Conservation (phyloP, 495 filamentous ascomycete species). For the Lichina pygmaea region DNA sequence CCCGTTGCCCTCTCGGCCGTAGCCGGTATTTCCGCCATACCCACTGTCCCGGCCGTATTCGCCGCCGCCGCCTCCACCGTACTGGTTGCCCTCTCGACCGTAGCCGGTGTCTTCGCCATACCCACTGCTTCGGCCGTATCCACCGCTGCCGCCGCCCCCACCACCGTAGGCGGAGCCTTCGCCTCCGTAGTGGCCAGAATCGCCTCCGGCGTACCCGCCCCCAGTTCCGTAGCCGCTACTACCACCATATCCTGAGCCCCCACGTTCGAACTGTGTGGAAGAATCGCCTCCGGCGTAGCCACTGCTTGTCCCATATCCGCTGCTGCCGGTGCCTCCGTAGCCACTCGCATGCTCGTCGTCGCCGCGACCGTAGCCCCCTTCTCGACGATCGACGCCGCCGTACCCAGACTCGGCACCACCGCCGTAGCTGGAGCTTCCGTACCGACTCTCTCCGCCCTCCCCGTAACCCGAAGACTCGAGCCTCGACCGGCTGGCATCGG, state of each 20-base stretch:
- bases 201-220: background rate
- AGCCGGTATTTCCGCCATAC: background rate
- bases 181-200: background rate
- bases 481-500: background rate
- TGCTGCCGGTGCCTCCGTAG: background rate
- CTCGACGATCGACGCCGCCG: no score
- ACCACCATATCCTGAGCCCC: background rate
- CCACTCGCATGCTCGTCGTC: no score
- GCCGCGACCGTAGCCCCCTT: no score
- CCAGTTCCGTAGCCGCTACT: background rate
- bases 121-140: background rate
- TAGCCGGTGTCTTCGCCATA: background rate
- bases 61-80: background rate
- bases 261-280: background rate
- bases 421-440: no score
- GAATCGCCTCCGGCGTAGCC: background rate
- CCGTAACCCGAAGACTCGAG: background rate
- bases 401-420: no score
- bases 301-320: background rate
- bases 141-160: background rate
- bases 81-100: background rate
- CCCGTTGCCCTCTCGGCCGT: background rate
- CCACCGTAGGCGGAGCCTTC: background rate
- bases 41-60: background rate
- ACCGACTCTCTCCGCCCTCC: background rate